phyloP scores from a whole-genome alignment of 1,139 yeast species.

The Nakaseomyces glabratus region DNA sequence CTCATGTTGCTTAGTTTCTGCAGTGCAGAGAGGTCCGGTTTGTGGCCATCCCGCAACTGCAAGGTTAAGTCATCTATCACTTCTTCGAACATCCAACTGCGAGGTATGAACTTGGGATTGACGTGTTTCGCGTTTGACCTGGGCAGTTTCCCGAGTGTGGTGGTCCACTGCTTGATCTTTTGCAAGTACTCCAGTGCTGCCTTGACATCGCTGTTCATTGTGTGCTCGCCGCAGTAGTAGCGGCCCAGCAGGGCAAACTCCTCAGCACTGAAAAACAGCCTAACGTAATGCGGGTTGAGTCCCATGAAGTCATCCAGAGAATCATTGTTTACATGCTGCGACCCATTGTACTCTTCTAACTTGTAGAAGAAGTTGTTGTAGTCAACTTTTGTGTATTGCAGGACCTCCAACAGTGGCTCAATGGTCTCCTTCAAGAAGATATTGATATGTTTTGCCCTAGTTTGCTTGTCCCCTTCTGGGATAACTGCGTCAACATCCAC shows the following conservation, averaged over 20 bases:
- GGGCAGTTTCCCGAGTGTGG: slow-evolving; percentile 11
- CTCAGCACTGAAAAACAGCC: slow-evolving; percentile 33
- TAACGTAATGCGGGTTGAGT: slow-evolving; percentile 30
- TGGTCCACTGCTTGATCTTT: slow-evolving; percentile 35
- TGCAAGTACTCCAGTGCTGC: slow-evolving; percentile 27
- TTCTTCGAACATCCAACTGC: slow-evolving; percentile 81
- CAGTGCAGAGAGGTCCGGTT: slow-evolving; percentile 32
- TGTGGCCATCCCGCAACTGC: slow-evolving; percentile 27
- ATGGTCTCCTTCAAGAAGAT: slow-evolving; percentile 33
- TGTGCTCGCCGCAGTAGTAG: slow-evolving; percentile 6
- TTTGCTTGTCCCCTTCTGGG: slow-evolving; percentile 10
- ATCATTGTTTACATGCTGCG: slow-evolving; percentile 13
- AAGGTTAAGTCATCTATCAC: slow-evolving; percentile 45
- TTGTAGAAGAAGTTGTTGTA: slow-evolving; percentile 68
- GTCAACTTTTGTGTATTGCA: slow-evolving; percentile 58
- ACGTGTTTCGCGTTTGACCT: slow-evolving; percentile 37
- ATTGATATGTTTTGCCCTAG: slow-evolving; percentile 10
- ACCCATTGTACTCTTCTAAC: slow-evolving; percentile 39
- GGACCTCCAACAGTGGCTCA: slow-evolving; percentile 53
- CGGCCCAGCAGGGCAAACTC: slow-evolving; percentile 16
- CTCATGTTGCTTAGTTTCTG: slow-evolving; percentile 54
- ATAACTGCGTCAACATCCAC: slow-evolving; percentile 37
- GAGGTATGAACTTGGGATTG: slow-evolving; percentile 77
- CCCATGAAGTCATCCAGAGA: slow-evolving; percentile 15
- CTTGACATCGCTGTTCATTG: slow-evolving; percentile 16